Percentiles rank a stretch among this genome's conserved stretches.
phyloP scores from a whole-genome alignment of 139 green algal genomes.

The Auxenochlorella pyrenoidosa region DNA sequence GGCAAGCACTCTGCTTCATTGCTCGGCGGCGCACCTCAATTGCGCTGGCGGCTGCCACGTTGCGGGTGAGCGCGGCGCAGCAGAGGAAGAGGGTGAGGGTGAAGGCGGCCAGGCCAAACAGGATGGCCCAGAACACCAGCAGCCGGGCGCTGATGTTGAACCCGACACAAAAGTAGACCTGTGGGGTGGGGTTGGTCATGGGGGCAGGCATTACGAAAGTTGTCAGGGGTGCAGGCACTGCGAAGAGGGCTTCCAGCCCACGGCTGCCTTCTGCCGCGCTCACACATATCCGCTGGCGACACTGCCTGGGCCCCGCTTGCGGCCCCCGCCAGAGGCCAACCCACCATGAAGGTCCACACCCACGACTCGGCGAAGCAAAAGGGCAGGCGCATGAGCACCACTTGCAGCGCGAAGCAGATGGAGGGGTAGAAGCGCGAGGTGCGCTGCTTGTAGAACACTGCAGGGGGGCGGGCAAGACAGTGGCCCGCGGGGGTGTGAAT shows the following conservation, averaged over 20 bases:
- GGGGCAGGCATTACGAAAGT: not conserved
- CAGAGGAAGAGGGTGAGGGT: slow-evolving; percentile 10
- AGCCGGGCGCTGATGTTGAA: slow-evolving; percentile 10
- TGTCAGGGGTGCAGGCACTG: too few relatives aligned
- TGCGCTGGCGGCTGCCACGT: not conserved
- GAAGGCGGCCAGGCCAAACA: not conserved
- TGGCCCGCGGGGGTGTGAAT: too few relatives aligned
- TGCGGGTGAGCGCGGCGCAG: not conserved
- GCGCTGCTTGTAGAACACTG: slow-evolving; percentile 36
- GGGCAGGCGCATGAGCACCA: slow-evolving; percentile 26
- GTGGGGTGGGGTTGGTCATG: too few relatives aligned
- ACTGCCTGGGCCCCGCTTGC: too few relatives aligned
- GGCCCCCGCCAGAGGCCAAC: too few relatives aligned
- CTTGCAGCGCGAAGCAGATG: slow-evolving; percentile 24
- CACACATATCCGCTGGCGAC: too few relatives aligned
- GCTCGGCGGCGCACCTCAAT: not conserved
- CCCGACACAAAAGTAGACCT: slow-evolving; percentile 37
- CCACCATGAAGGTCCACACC: slow-evolving; percentile 33
- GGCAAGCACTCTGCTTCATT: too few relatives aligned
- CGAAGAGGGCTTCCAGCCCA: too few relatives aligned
- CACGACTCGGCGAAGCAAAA: slow-evolving; percentile 34
- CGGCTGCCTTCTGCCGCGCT: too few relatives aligned
- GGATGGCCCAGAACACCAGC: slow-evolving; percentile 21
- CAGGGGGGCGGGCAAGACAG: not conserved
- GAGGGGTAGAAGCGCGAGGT: slow-evolving; percentile 24